Evolutionary conservation across 2,329 filamentous ascomycete species (phyloP).

Genomic region (Sclerotinia nivalis): DNA sequence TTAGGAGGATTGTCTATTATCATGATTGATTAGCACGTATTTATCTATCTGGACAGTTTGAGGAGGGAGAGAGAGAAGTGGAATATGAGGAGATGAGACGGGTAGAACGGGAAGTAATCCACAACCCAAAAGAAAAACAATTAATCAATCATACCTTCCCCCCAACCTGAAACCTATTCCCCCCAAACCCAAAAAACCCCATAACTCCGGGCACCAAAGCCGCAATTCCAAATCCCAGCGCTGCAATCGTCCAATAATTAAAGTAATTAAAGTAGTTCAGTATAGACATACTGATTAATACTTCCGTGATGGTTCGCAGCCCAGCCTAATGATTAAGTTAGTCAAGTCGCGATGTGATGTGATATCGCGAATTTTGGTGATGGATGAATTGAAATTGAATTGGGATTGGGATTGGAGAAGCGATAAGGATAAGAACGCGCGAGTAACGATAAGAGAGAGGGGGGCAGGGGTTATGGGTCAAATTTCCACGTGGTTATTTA

Average conservation of each 20-base stretch:
- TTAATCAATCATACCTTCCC: conserved; percentile 63
- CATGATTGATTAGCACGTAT: conserved; percentile 17
- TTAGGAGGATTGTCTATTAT: conserved; percentile 78
- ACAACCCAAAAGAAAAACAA: neutral
- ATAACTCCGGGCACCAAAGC: conserved; percentile 48
- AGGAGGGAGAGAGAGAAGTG: neutral
- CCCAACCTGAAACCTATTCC: conserved; percentile 80
- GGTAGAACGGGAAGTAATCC: neutral
- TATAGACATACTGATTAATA: neutral
- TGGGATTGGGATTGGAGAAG: no score
- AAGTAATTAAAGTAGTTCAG: neutral
- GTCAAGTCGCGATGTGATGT: no score
- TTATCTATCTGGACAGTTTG: no score
- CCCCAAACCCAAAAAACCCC: conserved; percentile 62
- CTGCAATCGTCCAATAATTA: conserved; percentile 6
- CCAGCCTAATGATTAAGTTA: no score
- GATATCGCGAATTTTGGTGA: no score
- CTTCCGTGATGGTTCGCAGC: no score
- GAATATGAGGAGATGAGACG: neutral
- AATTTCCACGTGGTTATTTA: no score
- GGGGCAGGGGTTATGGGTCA: no score
- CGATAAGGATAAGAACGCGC: no score
- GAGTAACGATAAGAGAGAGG: no score
- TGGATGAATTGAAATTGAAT: no score
- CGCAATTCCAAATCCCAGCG: neutral